Conservation (phyloP, 192 early-diverging fungal species). For the Spizellomyces punctatus region DNA sequence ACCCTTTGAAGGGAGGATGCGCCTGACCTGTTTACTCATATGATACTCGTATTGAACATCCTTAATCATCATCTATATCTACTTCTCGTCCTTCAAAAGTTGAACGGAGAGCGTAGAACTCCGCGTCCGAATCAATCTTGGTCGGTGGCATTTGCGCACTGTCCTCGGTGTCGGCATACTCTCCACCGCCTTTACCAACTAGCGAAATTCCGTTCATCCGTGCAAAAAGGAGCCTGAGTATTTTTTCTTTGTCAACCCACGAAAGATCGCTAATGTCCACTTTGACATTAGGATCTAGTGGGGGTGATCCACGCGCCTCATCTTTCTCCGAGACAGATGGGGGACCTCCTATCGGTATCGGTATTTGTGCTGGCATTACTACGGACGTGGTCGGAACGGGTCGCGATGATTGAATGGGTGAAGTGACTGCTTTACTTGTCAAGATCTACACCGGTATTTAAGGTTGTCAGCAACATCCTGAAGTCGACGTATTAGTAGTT, state of each 20-base stretch:
- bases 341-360: no score
- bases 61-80: conserved; percentile 7
- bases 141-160: neutral
- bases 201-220: conserved; percentile 63
- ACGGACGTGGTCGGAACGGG: no score
- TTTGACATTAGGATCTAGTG: conserved; percentile 13
- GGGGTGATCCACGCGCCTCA: neutral
- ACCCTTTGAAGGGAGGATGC: no score
- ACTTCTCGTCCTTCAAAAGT: conserved; percentile 6
- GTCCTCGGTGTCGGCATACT: conserved; percentile 7
- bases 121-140: neutral
- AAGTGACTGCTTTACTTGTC: no score
- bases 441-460: no score
- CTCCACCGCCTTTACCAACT: conserved; percentile 26
- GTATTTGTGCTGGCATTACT: no score
- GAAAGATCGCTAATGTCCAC: conserved; percentile 53
- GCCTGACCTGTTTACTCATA: no score
- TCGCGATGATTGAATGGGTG: no score
- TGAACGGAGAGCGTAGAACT: neutral
- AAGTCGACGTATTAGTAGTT: no score
- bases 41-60: no score
- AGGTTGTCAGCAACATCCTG: no score
- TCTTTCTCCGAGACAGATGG: no score
- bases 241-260: conserved; percentile 61
- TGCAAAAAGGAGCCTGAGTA: conserved; percentile 63